A percentile compares a stretch with the other conserved stretches of the same genome.
These are phyloP conservation scores for Rosa chinensis DNA, from an alignment of 306 rosid species.

Conservation along the genomic window DNA sequence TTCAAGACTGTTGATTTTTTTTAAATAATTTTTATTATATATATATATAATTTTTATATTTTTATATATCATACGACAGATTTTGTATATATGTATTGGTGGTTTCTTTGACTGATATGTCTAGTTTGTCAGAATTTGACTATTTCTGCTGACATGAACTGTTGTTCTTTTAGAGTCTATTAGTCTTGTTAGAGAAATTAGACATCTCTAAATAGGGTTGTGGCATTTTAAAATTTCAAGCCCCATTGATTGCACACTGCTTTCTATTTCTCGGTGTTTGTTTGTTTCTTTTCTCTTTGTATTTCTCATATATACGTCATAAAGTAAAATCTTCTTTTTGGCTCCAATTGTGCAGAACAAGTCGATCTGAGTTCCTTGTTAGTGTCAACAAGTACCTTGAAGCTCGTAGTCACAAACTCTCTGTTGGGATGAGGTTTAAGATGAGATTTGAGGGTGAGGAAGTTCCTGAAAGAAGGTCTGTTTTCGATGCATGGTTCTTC, in stretches of 20 bases:
- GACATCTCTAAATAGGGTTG: background rate
- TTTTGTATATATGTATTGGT: background rate
- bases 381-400: constrained; percentile 92
- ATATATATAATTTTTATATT: background rate
- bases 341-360: constrained; percentile 63
- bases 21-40: background rate
- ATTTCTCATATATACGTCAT: background rate
- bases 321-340: constrained; percentile 10
- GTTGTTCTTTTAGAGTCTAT: background rate
- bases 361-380: constrained; percentile 91
- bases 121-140: background rate
- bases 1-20: background rate
- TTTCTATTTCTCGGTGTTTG: background rate
- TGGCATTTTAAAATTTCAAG: background rate
- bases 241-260: background rate
- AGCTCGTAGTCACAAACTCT: constrained; percentile 80
- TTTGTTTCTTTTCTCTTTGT: background rate
- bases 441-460: constrained; percentile 99
- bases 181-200: background rate
- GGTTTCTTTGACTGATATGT: background rate
- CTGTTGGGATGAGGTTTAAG: constrained; percentile 97
- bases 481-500: background rate
- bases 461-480: constrained; percentile 96
- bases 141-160: background rate
- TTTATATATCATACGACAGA: background rate